Evolutionary conservation across 345 rosid species (phyloP).

Genomic region (Stellera chamaejasme): DNA sequence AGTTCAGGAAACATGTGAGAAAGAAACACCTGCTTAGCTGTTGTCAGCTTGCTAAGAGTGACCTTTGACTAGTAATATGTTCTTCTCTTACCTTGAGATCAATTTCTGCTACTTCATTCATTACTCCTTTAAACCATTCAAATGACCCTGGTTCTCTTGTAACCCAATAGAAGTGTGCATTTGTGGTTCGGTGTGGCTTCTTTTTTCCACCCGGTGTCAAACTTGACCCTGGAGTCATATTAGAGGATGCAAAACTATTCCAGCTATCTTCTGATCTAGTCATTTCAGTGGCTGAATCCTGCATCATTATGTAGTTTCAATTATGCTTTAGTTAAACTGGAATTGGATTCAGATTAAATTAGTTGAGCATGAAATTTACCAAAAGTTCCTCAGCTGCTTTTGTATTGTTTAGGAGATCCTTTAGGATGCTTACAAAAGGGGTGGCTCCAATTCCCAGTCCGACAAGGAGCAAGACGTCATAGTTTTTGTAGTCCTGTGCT

Average conservation of each 20-base stretch:
- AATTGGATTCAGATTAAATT: not conserved
- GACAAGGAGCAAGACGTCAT: slow-evolving; percentile 88
- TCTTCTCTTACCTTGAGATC: slow-evolving; percentile 58
- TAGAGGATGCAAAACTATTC: slow-evolving; percentile 66
- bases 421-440: slow-evolving; percentile 91
- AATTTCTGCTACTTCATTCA: slow-evolving; percentile 91
- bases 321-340: not conserved
- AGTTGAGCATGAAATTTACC: slow-evolving; percentile 21
- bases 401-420: slow-evolving; percentile 66
- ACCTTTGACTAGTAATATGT: not conserved
- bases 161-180: slow-evolving; percentile 95
- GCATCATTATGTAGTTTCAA: not conserved
- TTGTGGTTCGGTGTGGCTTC: slow-evolving; percentile 40
- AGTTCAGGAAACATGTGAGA: not conserved
- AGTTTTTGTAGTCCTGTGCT: slow-evolving; percentile 85
- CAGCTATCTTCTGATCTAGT: slow-evolving; percentile 62
- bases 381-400: slow-evolving; percentile 53
- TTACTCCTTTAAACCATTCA: slow-evolving; percentile 96
- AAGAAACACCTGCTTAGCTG: not conserved
- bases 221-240: slow-evolving; percentile 23
- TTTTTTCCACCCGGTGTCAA: slow-evolving; percentile 37
- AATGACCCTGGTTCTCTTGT: slow-evolving; percentile 91
- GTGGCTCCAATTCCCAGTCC: slow-evolving; percentile 98
- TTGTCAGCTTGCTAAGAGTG: not conserved
- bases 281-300: slow-evolving; percentile 55